These are phyloP conservation scores for Vanilla planifolia DNA, from an alignment of 106 monocot species.

Conservation along the genomic window DNA sequence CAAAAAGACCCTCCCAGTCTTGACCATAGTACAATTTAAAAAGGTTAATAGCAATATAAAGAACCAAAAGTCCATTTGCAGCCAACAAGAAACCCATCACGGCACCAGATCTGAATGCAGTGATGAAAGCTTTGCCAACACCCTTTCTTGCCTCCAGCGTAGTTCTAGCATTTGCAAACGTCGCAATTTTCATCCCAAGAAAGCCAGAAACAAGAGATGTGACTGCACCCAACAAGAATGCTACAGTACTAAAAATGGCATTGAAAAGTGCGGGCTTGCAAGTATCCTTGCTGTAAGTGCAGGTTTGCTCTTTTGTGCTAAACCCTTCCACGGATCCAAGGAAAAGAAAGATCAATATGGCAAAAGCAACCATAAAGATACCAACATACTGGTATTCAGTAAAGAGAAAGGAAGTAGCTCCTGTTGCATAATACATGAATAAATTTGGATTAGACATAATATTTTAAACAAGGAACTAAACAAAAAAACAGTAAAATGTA, in stretches of 20 bases:
- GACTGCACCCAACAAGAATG: conserved; percentile 45
- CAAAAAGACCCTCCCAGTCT: conserved; percentile 64
- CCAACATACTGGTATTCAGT: conserved; percentile 66
- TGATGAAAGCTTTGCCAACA: neutral
- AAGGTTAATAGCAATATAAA: conserved; percentile 12
- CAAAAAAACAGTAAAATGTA: neutral
- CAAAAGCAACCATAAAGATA: conserved; percentile 59
- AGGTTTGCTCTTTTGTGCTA: conserved; percentile 58
- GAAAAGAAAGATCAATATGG: conserved; percentile 58
- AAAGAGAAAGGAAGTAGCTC: conserved; percentile 75
- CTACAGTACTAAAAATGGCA: conserved; percentile 47
- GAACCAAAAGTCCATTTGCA: conserved; percentile 32
- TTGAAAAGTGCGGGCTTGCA: conserved; percentile 5
- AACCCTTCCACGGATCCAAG: conserved; percentile 74
- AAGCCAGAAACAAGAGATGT: conserved; percentile 56
- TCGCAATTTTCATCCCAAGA: conserved; percentile 51
- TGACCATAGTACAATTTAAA: conserved; percentile 50
- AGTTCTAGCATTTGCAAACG: neutral
- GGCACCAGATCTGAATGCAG: neutral
- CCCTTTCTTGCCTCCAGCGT: neutral
- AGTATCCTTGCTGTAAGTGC: conserved; percentile 59
- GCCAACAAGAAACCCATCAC: neutral
- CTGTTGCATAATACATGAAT: conserved; percentile 17
- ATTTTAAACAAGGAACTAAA: neutral
- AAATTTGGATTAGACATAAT: no score